Conservation (phyloP, 768 basidiomycete species). For the Lactarius quietus region DNA sequence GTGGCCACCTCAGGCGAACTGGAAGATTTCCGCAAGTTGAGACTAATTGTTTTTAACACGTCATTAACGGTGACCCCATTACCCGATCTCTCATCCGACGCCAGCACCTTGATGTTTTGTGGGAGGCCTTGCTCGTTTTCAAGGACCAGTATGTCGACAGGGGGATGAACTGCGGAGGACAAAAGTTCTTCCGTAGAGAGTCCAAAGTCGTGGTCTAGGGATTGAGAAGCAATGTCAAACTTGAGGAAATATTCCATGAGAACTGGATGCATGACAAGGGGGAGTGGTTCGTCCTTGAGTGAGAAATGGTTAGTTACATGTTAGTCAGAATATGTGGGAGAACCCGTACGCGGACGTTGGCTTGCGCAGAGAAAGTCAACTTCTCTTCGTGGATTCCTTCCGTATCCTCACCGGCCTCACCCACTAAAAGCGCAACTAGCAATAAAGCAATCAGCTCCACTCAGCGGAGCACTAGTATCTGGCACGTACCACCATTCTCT, state of each 20-base stretch:
- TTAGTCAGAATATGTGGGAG: neutral
- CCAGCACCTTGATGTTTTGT: neutral
- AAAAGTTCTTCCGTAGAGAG: too few relatives aligned
- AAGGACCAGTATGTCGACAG: too few relatives aligned
- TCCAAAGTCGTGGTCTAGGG: too few relatives aligned
- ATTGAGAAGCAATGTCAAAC: too few relatives aligned
- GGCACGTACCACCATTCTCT: neutral
- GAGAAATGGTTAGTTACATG: neutral
- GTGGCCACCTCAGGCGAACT: neutral
- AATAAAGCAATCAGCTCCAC: neutral
- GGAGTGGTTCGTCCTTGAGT: constrained; percentile 8
- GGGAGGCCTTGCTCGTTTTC: constrained; percentile 9
- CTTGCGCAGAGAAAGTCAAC: neutral
- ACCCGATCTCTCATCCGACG: neutral
- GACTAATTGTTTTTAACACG: constrained; percentile 1
- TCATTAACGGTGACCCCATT: constrained; percentile 8
- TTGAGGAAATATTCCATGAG: too few relatives aligned
- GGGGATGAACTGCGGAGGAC: too few relatives aligned
- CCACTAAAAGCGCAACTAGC: constrained; percentile 3
- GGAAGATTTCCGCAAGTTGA: neutral
- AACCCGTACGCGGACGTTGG: neutral
- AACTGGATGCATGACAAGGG: too few relatives aligned
- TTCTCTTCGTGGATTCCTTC: neutral
- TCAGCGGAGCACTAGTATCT: neutral
- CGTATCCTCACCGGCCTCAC: neutral